Percentiles rank a stretch among this genome's conserved stretches.
Conservation (phyloP, 2,329 filamentous ascomycete species). For the Nothophaeocryptopus gaeumannii region DNA sequence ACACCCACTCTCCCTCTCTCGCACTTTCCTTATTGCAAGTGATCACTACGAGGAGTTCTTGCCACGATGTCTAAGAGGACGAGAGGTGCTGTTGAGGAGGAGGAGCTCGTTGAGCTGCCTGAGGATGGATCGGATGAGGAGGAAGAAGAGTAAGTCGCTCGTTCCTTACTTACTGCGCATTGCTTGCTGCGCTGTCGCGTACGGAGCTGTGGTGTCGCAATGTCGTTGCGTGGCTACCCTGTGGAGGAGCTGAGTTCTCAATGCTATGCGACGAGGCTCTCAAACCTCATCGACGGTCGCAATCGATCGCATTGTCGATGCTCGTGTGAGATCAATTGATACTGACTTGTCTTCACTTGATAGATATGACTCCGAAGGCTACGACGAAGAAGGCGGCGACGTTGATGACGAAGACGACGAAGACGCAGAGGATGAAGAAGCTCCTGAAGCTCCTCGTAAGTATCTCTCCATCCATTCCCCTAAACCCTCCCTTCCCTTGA, state of each 20-base stretch:
- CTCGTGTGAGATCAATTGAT: too few relatives aligned
- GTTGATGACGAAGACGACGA: conserved; percentile 16
- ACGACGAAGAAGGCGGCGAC: conserved; percentile 17
- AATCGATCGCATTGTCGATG: conserved; percentile 1
- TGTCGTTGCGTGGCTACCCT: conserved; percentile 2
- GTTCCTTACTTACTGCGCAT: neutral
- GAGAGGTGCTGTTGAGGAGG: conserved; percentile 35
- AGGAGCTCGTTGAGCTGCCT: conserved; percentile 44
- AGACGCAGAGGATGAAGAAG: conserved; percentile 14
- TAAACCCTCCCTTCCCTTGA: too few relatives aligned
- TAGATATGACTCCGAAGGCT: conserved; percentile 12
- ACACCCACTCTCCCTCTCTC: too few relatives aligned
- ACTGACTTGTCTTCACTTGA: too few relatives aligned
- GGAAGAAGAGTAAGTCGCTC: conserved; percentile 36
- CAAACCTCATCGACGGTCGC: neutral
- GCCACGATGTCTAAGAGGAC: too few relatives aligned
- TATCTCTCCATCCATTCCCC: neutral
- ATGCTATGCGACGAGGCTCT: neutral
- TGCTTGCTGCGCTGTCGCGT: neutral
- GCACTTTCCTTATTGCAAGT: too few relatives aligned
- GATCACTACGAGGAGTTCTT: too few relatives aligned
- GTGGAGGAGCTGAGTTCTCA: neutral
- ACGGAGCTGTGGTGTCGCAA: neutral
- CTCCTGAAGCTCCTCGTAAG: conserved; percentile 18
- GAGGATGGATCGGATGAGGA: conserved; percentile 35